Conservation (phyloP, 1,284 basidiomycete genomes). For the Hymenochaete sp. region DNA sequence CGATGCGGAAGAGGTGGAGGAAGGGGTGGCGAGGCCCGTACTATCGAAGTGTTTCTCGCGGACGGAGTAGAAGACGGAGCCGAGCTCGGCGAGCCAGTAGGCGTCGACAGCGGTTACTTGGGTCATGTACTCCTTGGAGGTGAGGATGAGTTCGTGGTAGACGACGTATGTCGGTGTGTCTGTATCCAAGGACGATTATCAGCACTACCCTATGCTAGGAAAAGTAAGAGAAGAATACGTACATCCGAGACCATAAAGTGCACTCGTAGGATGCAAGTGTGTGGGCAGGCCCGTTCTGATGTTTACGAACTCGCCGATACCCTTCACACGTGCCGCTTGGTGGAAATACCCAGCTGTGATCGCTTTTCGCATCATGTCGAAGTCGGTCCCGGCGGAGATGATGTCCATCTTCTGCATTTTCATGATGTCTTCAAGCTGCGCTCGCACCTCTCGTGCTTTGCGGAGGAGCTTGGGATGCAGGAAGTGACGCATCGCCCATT, state of each 20-base stretch:
- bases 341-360: slow-evolving; percentile 99
- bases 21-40: too few relatives aligned
- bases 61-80: slow-evolving; percentile 91
- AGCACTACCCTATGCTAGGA: slow-evolving; percentile 10
- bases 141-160: slow-evolving; percentile 93
- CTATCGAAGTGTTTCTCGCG: slow-evolving; percentile 93
- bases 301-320: slow-evolving; percentile 98
- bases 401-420: slow-evolving; percentile 93
- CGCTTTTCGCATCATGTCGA: slow-evolving; percentile 91
- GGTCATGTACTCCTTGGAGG: slow-evolving; percentile 95
- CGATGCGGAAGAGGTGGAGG: too few relatives aligned
- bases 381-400: slow-evolving; percentile 88
- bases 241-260: slow-evolving; percentile 94
- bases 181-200: slow-evolving; percentile 27
- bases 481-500: slow-evolving; percentile 93
- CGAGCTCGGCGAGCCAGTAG: slow-evolving; percentile 91
- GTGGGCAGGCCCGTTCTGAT: slow-evolving; percentile 91
- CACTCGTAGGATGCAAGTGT: slow-evolving; percentile 92
- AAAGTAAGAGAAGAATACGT: slow-evolving; percentile 27
- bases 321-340: slow-evolving; percentile 95
- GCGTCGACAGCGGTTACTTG: slow-evolving; percentile 93
- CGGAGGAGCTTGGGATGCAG: slow-evolving; percentile 92
- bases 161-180: slow-evolving; percentile 95
- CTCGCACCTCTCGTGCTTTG: slow-evolving; percentile 94
- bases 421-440: slow-evolving; percentile 97